Conservation (phyloP, 140 eudicot genomes). For the Cichorium intybus region DNA sequence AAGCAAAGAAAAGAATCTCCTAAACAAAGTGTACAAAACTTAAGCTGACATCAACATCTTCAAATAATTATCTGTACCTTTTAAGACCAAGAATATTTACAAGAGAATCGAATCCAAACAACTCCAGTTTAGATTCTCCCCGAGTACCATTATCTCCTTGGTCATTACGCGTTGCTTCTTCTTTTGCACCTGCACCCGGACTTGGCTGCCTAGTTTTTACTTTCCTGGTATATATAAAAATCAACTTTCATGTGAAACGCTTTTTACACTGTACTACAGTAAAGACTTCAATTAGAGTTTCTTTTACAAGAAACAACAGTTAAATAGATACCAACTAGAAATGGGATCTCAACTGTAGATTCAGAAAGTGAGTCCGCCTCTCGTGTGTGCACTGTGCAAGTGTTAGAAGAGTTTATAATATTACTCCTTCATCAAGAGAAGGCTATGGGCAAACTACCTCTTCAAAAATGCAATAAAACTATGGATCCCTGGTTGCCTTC, state of each 20-base stretch:
- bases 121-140: conserved; percentile 68
- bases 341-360: neutral
- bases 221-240: conserved; percentile 41
- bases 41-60: too few relatives aligned
- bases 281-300: neutral
- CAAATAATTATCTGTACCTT: conserved; percentile 37
- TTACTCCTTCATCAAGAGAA: too few relatives aligned
- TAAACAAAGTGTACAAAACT: neutral
- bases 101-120: conserved; percentile 88
- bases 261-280: neutral
- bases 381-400: too few relatives aligned
- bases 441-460: too few relatives aligned
- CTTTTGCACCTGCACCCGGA: conserved; percentile 25
- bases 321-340: neutral
- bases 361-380: too few relatives aligned
- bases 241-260: neutral
- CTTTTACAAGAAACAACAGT: neutral
- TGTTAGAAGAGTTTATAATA: too few relatives aligned
- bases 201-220: conserved; percentile 37
- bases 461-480: too few relatives aligned
- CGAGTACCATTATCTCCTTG: conserved; percentile 45
- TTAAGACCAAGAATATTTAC: conserved; percentile 82
- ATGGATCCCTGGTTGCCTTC: too few relatives aligned
- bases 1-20: neutral
- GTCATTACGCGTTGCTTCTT: conserved; percentile 33